Evolutionary conservation across 805 yeast species (phyloP), one percentile per base, ranked within the genome.

Genomic region (Ogataea allantospora): DNA sequence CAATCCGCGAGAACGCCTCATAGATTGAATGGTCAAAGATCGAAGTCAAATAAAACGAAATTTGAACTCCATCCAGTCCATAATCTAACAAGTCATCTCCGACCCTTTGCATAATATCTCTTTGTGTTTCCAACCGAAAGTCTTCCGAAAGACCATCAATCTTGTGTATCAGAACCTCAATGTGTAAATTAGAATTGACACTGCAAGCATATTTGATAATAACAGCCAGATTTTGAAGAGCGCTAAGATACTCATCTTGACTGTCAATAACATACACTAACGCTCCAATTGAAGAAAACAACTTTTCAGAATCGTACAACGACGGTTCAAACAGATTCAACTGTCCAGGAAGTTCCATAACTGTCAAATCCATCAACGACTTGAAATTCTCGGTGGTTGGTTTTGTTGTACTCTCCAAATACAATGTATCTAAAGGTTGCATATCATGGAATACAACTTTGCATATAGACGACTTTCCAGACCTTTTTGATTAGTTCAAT

Each of bases 291-390:
- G 83, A 78, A 28, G 81, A 71, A 54, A 91, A 89, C 18, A 89
- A 63, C 44, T 80, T 70, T 44, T 81, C 88, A 16, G 85, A 78
- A 53, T 88, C 96, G 50, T 82, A 81, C 20, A 63, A 43, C 22
- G 80, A 74, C 3, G 95, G 93, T 51, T 88, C 96, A 57, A 88
- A 86, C 53, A 87, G 77, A 58, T 88, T 88, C 45, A 89, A 63
- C 60, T 91, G 97, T 3, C 97, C 98, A 0, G 99, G 99, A 12
- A 91, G 68, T 59, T 91, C 99, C 83, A 88, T 86, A 12, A 91
- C 89, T 2, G 88, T 81, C 30, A 91, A 66, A 57, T 89, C 93
- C 27, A 89, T 86, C 35, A 91, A 68, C 7, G 96, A 86, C 33
- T 80, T 75, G 57, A 88, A 85, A 53, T 77, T 84, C 53, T 88